A percentile compares a stretch with the other conserved stretches of the same genome.
phyloP scores from a whole-genome alignment of 345 rosid genomes.

The Firmiana major region DNA sequence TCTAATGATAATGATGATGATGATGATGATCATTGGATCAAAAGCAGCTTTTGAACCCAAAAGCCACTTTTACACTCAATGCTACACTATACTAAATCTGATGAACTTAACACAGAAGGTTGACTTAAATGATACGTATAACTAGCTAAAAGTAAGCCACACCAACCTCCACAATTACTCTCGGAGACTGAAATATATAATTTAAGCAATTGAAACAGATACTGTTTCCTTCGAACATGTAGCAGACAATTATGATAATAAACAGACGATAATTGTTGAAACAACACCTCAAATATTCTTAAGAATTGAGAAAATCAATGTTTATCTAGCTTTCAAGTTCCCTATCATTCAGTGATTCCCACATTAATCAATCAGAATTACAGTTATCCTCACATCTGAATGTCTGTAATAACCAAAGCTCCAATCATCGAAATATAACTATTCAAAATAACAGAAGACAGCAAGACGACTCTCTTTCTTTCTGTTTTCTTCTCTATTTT shows the following conservation, averaged over 20 bases:
- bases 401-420: background rate
- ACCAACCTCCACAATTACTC: background rate
- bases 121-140: background rate
- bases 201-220: background rate
- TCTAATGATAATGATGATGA: no score
- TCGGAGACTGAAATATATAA: background rate
- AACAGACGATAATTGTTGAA: background rate
- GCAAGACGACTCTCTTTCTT: background rate
- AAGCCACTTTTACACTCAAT: no score
- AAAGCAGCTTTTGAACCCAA: no score
- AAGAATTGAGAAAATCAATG: background rate
- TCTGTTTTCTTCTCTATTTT: background rate
- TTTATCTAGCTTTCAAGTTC: background rate
- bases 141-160: background rate
- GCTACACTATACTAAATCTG: background rate
- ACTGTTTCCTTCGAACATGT: background rate
- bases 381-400: background rate
- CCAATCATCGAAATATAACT: background rate
- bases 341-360: background rate
- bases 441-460: background rate
- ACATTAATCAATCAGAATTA: background rate
- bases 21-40: no score
- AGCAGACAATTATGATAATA: background rate
- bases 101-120: background rate
- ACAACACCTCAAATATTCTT: background rate